A percentile compares a stretch with the other conserved stretches of the same genome.
These are phyloP conservation scores for Fusarium subglutinans DNA, from an alignment of 2,329 filamentous ascomycete genomes.

Conservation along the genomic window DNA sequence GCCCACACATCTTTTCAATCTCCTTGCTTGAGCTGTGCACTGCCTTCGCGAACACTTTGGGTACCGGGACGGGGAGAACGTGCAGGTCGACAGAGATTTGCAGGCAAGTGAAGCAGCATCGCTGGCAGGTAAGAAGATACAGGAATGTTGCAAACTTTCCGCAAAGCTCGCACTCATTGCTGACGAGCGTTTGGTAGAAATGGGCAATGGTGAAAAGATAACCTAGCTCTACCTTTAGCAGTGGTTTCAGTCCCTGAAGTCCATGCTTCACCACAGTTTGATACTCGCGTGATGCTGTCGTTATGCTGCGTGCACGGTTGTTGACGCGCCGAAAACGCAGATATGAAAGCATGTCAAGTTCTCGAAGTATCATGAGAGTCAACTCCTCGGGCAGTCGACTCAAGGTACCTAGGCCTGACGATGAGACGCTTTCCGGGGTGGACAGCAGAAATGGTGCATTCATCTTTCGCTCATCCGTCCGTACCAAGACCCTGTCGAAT, in stretches of 20 bases:
- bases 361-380: not conserved
- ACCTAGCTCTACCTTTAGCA: not conserved
- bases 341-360: conserved; percentile 13
- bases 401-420: not conserved
- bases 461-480: not conserved
- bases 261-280: not conserved
- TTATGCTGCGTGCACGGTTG: not conserved
- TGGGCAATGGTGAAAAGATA: not conserved
- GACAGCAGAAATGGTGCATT: conserved; percentile 6
- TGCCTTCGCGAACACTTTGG: not conserved
- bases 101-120: conserved; percentile 19
- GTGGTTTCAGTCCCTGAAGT: conserved; percentile 1
- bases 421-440: not conserved
- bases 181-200: not conserved
- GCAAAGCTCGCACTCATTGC: not conserved
- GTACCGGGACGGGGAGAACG: not conserved
- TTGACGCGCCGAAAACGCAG: conserved; percentile 5
- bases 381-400: not conserved
- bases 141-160: conserved; percentile 13
- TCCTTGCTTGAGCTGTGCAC: not conserved
- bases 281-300: not conserved
- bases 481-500: conserved; percentile 6
- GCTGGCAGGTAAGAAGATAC: not conserved
- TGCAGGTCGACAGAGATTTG: not conserved
- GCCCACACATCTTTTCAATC: not conserved